Base-by-base conservation (phyloP, 768 basidiomycete genomes). In the Suillus clintonianus region DNA sequence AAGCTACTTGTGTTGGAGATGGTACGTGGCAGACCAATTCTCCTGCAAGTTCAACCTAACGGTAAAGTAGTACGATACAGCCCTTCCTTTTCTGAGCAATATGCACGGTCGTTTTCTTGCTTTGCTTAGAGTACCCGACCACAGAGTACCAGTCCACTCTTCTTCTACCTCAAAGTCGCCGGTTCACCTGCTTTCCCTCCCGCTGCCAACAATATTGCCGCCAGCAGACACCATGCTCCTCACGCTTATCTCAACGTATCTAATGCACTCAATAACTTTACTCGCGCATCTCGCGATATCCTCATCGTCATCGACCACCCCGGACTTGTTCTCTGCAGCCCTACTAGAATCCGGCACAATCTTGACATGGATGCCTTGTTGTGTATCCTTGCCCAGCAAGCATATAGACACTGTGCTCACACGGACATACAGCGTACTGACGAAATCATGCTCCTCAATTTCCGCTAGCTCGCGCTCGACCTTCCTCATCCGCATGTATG, bases 1-100 rank as follows among this genome's bases (percentile, higher is more conserved):
- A 92, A 92, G 72, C 74, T 94, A 2, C 79, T 92, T 30, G 68
- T 81, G 27, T 71, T 94, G 56, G 89, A 91, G 67, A 78, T 92
- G 86, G 92, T 94, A 69, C 59, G 91, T 81, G 42, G 14, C 36
- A 27, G 7, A 30, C 42, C 45, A 19, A 24, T 32, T 37, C 24
- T 30, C 17, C 41, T 7, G n/a, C 56, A 17, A 27, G 17, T 19
- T 39, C 39, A 57, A 24, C 56, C 27, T 15, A 57, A 57, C 3
- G 10, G 7, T 57, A 24, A 27, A 57, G n/a, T 57, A 92, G 91
- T 83, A 82, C 68, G 83, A 87, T 34, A 70, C 76, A 34, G 85
- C 89, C 0, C 63, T 83, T 11, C 69, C 71, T 24, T 70, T 84
- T 2, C 74, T 91, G 19, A 67, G 71, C 42, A 81, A 80, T 50